Conservation (phyloP, 345 rosid genomes). For the Turritis glabra region DNA sequence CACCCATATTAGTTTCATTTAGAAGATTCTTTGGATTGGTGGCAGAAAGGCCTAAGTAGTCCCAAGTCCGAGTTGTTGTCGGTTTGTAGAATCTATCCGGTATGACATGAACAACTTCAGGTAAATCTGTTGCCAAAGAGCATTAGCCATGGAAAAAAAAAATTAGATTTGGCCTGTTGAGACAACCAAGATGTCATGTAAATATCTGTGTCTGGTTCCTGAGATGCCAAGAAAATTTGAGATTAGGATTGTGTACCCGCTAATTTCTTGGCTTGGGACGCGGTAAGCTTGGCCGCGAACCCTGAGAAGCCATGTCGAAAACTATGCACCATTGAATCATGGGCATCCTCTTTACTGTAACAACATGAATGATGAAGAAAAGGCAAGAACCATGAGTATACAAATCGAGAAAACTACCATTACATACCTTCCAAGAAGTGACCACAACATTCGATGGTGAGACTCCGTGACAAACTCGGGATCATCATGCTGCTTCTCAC, state of each 20-base stretch:
- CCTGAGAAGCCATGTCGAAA: slow-evolving; percentile 54
- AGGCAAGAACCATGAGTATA: slow-evolving; percentile 19
- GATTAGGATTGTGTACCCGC: slow-evolving; percentile 29
- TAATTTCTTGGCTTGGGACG: slow-evolving; percentile 43
- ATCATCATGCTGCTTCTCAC: slow-evolving; percentile 42
- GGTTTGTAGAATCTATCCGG: slow-evolving; percentile 39
- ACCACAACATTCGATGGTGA: slow-evolving; percentile 40
- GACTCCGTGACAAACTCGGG: slow-evolving; percentile 32
- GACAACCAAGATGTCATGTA: background rate
- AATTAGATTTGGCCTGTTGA: background rate
- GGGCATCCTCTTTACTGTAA: slow-evolving; percentile 44
- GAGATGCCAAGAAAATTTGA: background rate
- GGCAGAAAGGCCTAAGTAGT: slow-evolving; percentile 44
- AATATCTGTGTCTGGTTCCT: background rate
- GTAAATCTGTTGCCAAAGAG: slow-evolving; percentile 33
- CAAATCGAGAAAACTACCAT: background rate
- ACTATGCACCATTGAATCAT: slow-evolving; percentile 51
- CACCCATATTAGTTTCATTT: slow-evolving; percentile 39
- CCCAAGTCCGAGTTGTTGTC: slow-evolving; percentile 57
- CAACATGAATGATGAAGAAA: slow-evolving; percentile 16
- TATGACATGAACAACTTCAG: slow-evolving; percentile 46
- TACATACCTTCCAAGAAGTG: slow-evolving; percentile 37
- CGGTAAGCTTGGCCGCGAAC: slow-evolving; percentile 48
- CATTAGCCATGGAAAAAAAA: background rate
- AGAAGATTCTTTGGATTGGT: slow-evolving; percentile 28